Evolutionary conservation across 116 monocot genomes (phyloP), one percentile per base, ranked within the genome.

Genomic region (Cymodocea nodosa): DNA sequence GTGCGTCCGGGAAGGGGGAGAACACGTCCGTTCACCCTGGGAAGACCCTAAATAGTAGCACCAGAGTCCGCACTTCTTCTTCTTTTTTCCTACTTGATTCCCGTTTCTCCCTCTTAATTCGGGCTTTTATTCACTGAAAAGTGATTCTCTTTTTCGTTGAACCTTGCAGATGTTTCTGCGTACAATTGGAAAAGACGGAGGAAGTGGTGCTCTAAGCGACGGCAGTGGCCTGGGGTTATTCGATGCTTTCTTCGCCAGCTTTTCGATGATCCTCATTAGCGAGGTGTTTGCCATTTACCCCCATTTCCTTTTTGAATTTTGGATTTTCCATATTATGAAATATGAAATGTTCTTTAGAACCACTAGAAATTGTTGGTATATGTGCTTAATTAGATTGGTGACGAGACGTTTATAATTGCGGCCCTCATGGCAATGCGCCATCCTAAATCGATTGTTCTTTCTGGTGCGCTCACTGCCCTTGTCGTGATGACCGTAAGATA

Each of bases 391-490:
- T 63, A 95, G 95, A 87, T 95, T 72, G 95, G 95, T 51, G 95
- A 95, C 66, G 95, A 95, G 69, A 95, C 95, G 16, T 95, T 95
- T 73, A 95, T 95, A 66, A 95, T 95, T 66, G 91, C 95, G 19
- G 90, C 95, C 63, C 82, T 95, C 11, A 87, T 95, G 95, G 95
- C 95, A 35, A 95, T 90, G 95, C 82, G 95, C 6, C 95, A 95
- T 76, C 95, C 95, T 4, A 95, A 87, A 65, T 83, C 95, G 3
- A 95, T 83, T 51, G 95, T 95, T 37, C 63, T 95, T 15, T 95
- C 91, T 6, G 95, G 95, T 52, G 95, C 95, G 1, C 87, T 95
- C 17, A 61, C 80, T 68, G 91, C 95, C 4, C 91, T 95, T 59
- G 50, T 95, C 74, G 83, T 95, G 24, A 95, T 95, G 95, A 95